These are phyloP conservation scores for Plasmopara halstedii DNA, from an alignment of 352 stramenopile genomes.

Conservation along the genomic window DNA sequence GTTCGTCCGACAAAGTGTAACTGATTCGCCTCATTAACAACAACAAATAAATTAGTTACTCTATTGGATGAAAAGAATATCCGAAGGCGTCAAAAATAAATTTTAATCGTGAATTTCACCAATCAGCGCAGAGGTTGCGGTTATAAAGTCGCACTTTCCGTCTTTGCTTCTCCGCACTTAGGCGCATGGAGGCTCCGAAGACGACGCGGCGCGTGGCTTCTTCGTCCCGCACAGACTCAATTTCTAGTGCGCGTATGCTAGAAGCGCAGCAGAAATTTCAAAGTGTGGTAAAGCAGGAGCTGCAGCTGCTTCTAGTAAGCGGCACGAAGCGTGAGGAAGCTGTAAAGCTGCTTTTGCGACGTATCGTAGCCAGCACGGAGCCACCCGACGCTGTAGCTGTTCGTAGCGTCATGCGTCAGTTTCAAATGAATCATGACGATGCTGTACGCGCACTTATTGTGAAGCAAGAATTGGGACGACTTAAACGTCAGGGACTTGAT, in stretches of 20 bases:
- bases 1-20: neutral
- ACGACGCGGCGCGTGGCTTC: constrained; percentile 11
- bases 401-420: constrained; percentile 72
- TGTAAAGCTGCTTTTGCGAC: constrained; percentile 61
- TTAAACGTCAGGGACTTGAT: constrained; percentile 71
- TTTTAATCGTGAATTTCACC: constrained; percentile 1
- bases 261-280: constrained; percentile 68
- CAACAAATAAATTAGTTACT: neutral
- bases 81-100: neutral
- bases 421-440: constrained; percentile 84
- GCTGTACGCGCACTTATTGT: constrained; percentile 77
- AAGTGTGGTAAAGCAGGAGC: constrained; percentile 71
- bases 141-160: constrained; percentile 15
- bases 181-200: constrained; percentile 18
- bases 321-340: constrained; percentile 60
- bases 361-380: constrained; percentile 64
- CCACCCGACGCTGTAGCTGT: constrained; percentile 56
- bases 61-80: neutral
- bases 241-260: constrained; percentile 35
- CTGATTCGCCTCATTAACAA: neutral
- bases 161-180: constrained; percentile 13
- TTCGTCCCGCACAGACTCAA: constrained; percentile 1
- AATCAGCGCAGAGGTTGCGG: constrained; percentile 7
- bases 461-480: constrained; percentile 74
- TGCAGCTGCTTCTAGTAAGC: constrained; percentile 49